Evolutionary conservation across 139 green algal species (phyloP), one percentile per base, ranked within the genome.

Genomic region (Desmodesmus armatus): DNA sequence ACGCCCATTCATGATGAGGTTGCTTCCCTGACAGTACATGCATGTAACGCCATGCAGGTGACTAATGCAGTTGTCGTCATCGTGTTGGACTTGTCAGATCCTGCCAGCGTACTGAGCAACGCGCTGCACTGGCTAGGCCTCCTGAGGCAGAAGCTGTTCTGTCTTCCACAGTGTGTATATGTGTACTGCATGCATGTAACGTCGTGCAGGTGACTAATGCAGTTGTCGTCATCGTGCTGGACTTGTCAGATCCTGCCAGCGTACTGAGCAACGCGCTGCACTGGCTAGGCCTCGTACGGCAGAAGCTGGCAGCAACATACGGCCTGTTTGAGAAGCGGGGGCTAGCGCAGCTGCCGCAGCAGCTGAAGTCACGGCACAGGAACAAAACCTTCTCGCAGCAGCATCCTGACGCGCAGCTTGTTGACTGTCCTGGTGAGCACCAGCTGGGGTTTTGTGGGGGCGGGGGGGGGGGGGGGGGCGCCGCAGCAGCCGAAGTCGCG

Each of bases 271-370:
- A 80, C 25, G 29, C 89, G 6, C 41, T 90, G 37, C 88, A 87
- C 23, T 95, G 91, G 91, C 70, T 94, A 3, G 87, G 91, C 25
- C 73, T 84, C 9, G 43, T 95, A 11, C 89, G 91, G 44, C 49
- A 62, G 11, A 94, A 90, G 77, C 85, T 94, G 19, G 83, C 65
- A 5, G 29, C 69, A 1, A 92, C 85, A 35, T 96, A 93, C 75
- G 89, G 88, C 11, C 91, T 92, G 86, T 92, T 96, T 65, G 87
- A 93, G 69, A 87, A 88, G 67, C 90, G 91, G 67, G 90, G 92
- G 5, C 86, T 93, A 63, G n/a, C n/a, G n/a, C 91, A 94, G 81
- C 87, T 96, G 29, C 93, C 93, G 3, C 91, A 95, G 82, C 92
- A 96, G 90, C 89, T 96, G 31, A 60, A 66, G 0, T n/a, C 39